phyloP scores from a whole-genome alignment of 2,329 filamentous ascomycete genomes.

The Penicillium paneum region DNA sequence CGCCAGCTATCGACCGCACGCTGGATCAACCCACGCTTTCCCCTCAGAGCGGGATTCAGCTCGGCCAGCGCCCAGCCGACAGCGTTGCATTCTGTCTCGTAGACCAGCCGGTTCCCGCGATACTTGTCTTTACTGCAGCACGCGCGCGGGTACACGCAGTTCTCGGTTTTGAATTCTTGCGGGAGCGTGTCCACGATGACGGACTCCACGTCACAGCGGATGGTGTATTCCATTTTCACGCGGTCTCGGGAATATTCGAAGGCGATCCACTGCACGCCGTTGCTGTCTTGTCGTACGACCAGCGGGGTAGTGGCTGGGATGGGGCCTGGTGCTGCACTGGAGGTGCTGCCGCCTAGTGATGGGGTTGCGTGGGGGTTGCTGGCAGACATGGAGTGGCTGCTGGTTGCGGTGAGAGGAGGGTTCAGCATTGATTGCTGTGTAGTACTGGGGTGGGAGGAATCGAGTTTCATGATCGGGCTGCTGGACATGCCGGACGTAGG shows the following conservation, averaged over 20 bases:
- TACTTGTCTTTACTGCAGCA: conserved; percentile 96
- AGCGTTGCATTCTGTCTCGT: conserved; percentile 98
- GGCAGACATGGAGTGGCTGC: conserved; percentile 50
- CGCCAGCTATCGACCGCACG: conserved; percentile 97
- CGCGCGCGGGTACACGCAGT: conserved; percentile 94
- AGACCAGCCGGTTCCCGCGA: conserved; percentile 88
- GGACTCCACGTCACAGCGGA: conserved; percentile 95
- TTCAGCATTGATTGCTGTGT: conserved; percentile 38
- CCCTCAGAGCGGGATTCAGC: conserved; percentile 82
- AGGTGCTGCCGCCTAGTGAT: conserved; percentile 69
- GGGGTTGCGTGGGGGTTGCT: conserved; percentile 34
- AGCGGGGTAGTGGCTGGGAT: conserved; percentile 95
- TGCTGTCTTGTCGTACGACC: conserved; percentile 90
- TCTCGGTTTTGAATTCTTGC: conserved; percentile 92
- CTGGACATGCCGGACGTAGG: conserved; percentile 59
- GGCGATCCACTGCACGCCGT: conserved; percentile 97
- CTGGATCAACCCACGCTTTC: conserved; percentile 94
- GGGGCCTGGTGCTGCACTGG: conserved; percentile 88
- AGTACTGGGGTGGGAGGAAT: conserved; percentile 39
- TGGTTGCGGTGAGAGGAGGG: conserved; percentile 47
- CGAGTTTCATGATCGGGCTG: conserved; percentile 54
- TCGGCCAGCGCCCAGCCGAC: conserved; percentile 99
- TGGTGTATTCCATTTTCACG: conserved; percentile 99
- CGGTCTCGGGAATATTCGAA: conserved; percentile 97
- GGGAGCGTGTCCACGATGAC: conserved; percentile 84